Evolutionary conservation across 2,329 filamentous ascomycete species (phyloP), one percentile per base, ranked within the genome.

Genomic region (Xylariaceae sp.): DNA sequence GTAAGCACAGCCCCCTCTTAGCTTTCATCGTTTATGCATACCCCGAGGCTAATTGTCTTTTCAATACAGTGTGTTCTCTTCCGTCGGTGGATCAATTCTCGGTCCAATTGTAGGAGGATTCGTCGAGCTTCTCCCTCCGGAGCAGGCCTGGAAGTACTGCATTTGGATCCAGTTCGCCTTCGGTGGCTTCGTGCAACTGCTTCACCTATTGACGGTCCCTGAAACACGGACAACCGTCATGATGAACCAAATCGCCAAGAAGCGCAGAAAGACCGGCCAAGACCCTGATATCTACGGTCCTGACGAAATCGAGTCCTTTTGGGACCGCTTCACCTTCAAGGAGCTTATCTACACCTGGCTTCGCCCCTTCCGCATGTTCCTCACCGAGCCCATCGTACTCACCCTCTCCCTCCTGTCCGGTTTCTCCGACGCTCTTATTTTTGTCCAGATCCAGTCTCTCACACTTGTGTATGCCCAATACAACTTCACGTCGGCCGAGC

Each of bases 81-180:
- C 86, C 0, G 86, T 91, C 14, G 85, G 82, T 20, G 87, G 86
- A 11, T 88, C 85, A 0, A 80, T 89, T 7, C 72, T 91, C 1
- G 87, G 86, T 0, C 86, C 86, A 8, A 83, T 91, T 35, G 75
- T 89, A n/a, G 87, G 86, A 54, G 87, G 86, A 1, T 90, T 90
- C 58, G 79, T 84, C 16, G 79, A 90, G 62, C 65, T 78, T 23
- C 81, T 80, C 54, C 71, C 86, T 0, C 61, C 68, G 1, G 6
- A 27, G n/a, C 20, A 49, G 8, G 49, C 48, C 21, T 93, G 87
- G 87, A 76, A 77, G 53, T 90, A 61, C 61, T 59, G 59, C 44
- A 90, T 92, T 62, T 93, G 88, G 88, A 86, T 92, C 48, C 86
- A 91, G 65, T 77, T 92, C 52, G 89, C 91, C 55, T 82, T 92